Conservation (phyloP, 164 flowering plant genomes). For the Vitis riparia region DNA sequence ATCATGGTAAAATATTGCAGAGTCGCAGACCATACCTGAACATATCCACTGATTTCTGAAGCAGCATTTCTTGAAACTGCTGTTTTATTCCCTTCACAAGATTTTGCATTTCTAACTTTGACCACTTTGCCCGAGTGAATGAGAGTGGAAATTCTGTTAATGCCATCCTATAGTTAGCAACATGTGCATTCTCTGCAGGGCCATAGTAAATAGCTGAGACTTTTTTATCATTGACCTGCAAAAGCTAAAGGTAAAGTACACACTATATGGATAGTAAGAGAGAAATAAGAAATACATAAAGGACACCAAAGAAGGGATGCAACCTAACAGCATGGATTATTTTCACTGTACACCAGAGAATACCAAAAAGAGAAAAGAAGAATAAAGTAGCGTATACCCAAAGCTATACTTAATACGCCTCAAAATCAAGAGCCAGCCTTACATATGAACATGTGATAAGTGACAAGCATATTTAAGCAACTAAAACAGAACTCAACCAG, state of each 20-base stretch:
- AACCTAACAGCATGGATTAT: too few species aligned
- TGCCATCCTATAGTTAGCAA: constrained; percentile 56
- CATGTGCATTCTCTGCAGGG: constrained; percentile 80
- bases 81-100: constrained; percentile 79
- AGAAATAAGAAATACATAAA: background rate
- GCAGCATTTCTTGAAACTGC: constrained; percentile 70
- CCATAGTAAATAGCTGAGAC: constrained; percentile 44
- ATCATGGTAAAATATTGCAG: background rate
- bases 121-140: constrained; percentile 59
- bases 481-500: too few species aligned
- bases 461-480: too few species aligned
- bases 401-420: too few species aligned
- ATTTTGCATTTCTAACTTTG: constrained; percentile 55
- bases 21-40: constrained; percentile 37
- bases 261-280: too few species aligned
- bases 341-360: too few species aligned
- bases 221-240: constrained; percentile 54
- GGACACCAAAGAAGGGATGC: background rate
- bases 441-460: too few species aligned
- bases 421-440: too few species aligned
- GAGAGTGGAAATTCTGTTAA: constrained; percentile 48
- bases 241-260: background rate
- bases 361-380: too few species aligned
- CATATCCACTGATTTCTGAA: constrained; percentile 48
- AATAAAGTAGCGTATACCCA: too few species aligned